phyloP scores from a whole-genome alignment of 495 filamentous ascomycete species.

The Xylona heveae region DNA sequence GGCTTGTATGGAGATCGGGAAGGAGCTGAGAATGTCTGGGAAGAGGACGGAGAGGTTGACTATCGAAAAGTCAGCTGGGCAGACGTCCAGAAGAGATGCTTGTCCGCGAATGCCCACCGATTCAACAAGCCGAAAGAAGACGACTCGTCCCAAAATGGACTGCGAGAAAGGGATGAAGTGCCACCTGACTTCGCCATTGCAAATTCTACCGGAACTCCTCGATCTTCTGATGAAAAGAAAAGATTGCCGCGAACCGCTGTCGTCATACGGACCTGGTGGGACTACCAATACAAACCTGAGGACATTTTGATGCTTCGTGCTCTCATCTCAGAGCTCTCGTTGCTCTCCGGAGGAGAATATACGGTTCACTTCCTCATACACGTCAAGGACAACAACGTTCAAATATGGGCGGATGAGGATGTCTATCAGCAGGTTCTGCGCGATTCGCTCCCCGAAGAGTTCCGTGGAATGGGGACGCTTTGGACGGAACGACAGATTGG shows the following conservation, averaged over 20 bases:
- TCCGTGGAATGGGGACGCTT: conserved; percentile 67
- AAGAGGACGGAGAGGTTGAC: conserved; percentile 38
- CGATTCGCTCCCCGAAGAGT: conserved; percentile 61
- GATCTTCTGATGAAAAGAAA: conserved; percentile 7
- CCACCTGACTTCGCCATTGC: neutral
- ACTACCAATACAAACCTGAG: conserved; percentile 27
- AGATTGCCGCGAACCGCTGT: conserved; percentile 33
- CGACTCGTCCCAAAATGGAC: conserved; percentile 22
- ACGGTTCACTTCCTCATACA: conserved; percentile 42
- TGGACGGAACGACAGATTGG: conserved; percentile 90
- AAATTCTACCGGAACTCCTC: conserved; percentile 4
- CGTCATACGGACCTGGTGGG: conserved; percentile 40
- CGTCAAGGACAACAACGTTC: conserved; percentile 40
- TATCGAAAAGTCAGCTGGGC: conserved; percentile 57
- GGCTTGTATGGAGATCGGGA: conserved; percentile 63
- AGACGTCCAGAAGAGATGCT: conserved; percentile 47
- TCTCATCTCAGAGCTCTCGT: conserved; percentile 37
- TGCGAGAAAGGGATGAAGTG: conserved; percentile 13
- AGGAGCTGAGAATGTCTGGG: conserved; percentile 55
- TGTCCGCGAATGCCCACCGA: conserved; percentile 43
- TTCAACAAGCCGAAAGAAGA: conserved; percentile 29
- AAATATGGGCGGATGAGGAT: conserved; percentile 43
- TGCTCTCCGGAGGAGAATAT: conserved; percentile 42
- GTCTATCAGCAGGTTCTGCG: conserved; percentile 42
- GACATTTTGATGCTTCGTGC: conserved; percentile 25